Conservation (phyloP, 2,329 filamentous ascomycete species). For the Fusarium chaquense region DNA sequence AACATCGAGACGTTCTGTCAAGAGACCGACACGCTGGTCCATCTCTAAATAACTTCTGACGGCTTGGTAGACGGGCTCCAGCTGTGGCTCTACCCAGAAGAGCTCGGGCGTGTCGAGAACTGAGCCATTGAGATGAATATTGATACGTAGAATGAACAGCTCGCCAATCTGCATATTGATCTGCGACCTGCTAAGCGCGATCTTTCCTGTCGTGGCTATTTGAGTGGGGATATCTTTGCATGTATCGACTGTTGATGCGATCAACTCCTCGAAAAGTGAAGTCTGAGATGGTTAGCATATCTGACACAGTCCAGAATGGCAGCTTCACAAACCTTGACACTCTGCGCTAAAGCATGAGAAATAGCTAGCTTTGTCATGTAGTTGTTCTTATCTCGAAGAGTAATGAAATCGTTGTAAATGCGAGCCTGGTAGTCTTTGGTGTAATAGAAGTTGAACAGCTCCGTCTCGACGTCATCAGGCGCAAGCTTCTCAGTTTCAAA, state of each 20-base stretch:
- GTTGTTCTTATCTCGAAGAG: conserved; percentile 89
- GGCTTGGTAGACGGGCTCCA: conserved; percentile 96
- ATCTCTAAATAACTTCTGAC: conserved; percentile 97
- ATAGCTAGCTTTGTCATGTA: conserved; percentile 99
- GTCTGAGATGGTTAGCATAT: conserved; percentile 66
- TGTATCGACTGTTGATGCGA: conserved; percentile 91
- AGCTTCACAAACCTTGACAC: conserved; percentile 77
- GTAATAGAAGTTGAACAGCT: conserved; percentile 99
- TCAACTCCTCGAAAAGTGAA: conserved; percentile 93
- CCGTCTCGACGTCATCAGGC: conserved; percentile 90
- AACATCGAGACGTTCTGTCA: conserved; percentile 87
- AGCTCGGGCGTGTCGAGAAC: conserved; percentile 97
- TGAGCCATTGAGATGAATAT: conserved; percentile 96
- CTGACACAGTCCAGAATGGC: background rate
- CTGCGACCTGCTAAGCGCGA: conserved; percentile 85
- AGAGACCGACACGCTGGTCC: conserved; percentile 90
- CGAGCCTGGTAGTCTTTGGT: conserved; percentile 96
- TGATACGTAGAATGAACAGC: conserved; percentile 96
- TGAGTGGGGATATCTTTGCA: conserved; percentile 94
- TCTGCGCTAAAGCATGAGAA: conserved; percentile 93
- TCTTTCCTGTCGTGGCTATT: conserved; percentile 92
- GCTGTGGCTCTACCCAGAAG: conserved; percentile 97
- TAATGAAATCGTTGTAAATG: conserved; percentile 99
- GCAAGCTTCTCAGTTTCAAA: conserved; percentile 93
- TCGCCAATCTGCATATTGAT: conserved; percentile 99